A percentile compares a stretch with the other conserved stretches of the same genome.
Conservation (phyloP, 768 basidiomycete species). For the Amanita rubescens region DNA sequence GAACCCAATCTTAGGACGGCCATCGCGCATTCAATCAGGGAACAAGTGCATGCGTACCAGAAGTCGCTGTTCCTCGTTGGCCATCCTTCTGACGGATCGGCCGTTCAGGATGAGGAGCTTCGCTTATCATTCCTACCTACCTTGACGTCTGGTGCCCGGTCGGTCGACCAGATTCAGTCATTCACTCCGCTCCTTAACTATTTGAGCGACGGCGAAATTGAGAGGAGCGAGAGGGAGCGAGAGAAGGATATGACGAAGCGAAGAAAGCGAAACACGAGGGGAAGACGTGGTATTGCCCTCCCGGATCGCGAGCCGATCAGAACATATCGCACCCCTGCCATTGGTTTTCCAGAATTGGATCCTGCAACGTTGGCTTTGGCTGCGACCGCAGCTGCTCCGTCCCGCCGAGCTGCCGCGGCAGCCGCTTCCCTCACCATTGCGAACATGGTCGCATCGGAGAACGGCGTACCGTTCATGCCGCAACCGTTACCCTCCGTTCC, state of each 20-base stretch:
- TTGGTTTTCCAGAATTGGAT: slow-evolving; percentile 77
- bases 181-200: slow-evolving; percentile 90
- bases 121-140: slow-evolving; percentile 83
- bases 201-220: slow-evolving; percentile 84
- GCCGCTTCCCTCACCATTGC: slow-evolving; percentile 82
- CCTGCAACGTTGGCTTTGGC: slow-evolving; percentile 61
- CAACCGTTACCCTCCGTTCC: slow-evolving; percentile 31
- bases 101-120: slow-evolving; percentile 85
- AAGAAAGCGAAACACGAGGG: slow-evolving; percentile 77
- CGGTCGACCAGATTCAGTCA: slow-evolving; percentile 67
- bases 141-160: slow-evolving; percentile 61
- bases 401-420: slow-evolving; percentile 79
- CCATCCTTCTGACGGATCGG: slow-evolving; percentile 73
- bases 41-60: slow-evolving; percentile 88
- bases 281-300: slow-evolving; percentile 69
- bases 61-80: slow-evolving; percentile 89
- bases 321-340: slow-evolving; percentile 85
- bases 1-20: slow-evolving; percentile 64
- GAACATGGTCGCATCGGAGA: slow-evolving; percentile 89
- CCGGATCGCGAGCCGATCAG: slow-evolving; percentile 91
- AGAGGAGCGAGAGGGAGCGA: slow-evolving; percentile 83
- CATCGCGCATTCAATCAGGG: slow-evolving; percentile 91
- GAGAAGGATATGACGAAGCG: slow-evolving; percentile 90
- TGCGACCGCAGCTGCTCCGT: slow-evolving; percentile 58
- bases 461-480: slow-evolving; percentile 57